phyloP scores from a whole-genome alignment of 2,329 filamentous ascomycete species.

The Diaporthe capsici region DNA sequence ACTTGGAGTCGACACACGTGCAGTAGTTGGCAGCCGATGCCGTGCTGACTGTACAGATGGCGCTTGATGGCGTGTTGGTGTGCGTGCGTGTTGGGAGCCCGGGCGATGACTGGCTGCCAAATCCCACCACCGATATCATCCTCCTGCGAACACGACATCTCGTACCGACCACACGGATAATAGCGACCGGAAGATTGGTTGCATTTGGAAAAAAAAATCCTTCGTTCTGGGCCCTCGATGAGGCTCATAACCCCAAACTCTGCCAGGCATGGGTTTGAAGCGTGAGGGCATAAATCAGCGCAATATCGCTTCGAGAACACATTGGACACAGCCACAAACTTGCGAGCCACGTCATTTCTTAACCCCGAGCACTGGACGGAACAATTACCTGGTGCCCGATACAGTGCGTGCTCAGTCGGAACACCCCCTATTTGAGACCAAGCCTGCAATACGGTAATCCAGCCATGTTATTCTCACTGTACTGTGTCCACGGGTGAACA shows the following conservation, averaged over 20 bases:
- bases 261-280: neutral
- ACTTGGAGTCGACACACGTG: neutral
- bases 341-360: slow-evolving; percentile 33
- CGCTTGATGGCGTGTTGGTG: slow-evolving; percentile 14
- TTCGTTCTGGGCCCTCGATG: slow-evolving; percentile 10
- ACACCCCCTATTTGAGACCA: slow-evolving; percentile 13
- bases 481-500: neutral
- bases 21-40: slow-evolving; percentile 30
- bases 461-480: neutral
- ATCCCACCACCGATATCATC: neutral
- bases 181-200: slow-evolving; percentile 17
- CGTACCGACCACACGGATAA: slow-evolving; percentile 21
- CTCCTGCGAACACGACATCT: slow-evolving; percentile 13
- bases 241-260: slow-evolving; percentile 6
- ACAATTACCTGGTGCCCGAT: slow-evolving; percentile 27
- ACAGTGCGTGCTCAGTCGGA: neutral
- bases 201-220: neutral
- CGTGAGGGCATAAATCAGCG: slow-evolving; percentile 22
- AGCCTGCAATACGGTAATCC: slow-evolving; percentile 7
- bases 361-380: slow-evolving; percentile 21
- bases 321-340: slow-evolving; percentile 34
- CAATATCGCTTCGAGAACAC: slow-evolving; percentile 34
- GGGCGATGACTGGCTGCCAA: neutral
- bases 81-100: slow-evolving; percentile 1
- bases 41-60: slow-evolving; percentile 27